Evolutionary conservation across 208 protist genomes (phyloP), one percentile per base, ranked within the genome.

Genomic region (Leishmania turanica): DNA sequence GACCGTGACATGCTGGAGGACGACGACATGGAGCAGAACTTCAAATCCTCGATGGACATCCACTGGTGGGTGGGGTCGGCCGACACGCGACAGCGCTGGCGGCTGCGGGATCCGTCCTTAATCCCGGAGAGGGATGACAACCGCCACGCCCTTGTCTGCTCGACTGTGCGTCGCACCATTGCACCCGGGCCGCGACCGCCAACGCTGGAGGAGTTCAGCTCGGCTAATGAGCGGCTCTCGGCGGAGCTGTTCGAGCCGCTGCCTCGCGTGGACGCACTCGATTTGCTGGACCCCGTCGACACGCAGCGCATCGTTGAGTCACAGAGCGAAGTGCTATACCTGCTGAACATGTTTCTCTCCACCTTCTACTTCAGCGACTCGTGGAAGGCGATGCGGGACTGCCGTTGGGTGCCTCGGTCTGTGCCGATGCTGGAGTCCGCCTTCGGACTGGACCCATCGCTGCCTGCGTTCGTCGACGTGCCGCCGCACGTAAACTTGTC

Each of bases 251-350:
- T 91, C 24, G 70, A 84, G 72, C 40, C 75, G 24, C 62, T 82
- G 70, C 85, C 69, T 24, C 27, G 47, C 58, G 49, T 84, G 56
- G 19, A 80, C 54, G 60, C 82, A n/a, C n/a, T 80, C n/a, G 34
- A 54, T 37, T 34, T 69, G 45, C 42, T 72, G 21, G 73, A 84
- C 42, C 42, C 83, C 54, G 53, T 77, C 42, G 75, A 78, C 24
- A 80, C 84, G 68, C 88, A 89, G 53, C 62, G 84, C 69, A 90
- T 96, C 58, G 83, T 93, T 3, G 85, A 92, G 68, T 92, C 92
- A 17, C 94, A 96, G 82, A 96, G 94, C 84, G 94, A 97, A 85
- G 78, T 94, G 68, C 81, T 97, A 3, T 97, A 91, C 76, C 70
- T 97, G 45, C 78, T 97, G n/a, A 95, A 93, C 75, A 80, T 92